A percentile compares a stretch with the other conserved stretches of the same genome.
phyloP scores from a whole-genome alignment of 1,139 yeast species.

The Diutina ranongensis region DNA sequence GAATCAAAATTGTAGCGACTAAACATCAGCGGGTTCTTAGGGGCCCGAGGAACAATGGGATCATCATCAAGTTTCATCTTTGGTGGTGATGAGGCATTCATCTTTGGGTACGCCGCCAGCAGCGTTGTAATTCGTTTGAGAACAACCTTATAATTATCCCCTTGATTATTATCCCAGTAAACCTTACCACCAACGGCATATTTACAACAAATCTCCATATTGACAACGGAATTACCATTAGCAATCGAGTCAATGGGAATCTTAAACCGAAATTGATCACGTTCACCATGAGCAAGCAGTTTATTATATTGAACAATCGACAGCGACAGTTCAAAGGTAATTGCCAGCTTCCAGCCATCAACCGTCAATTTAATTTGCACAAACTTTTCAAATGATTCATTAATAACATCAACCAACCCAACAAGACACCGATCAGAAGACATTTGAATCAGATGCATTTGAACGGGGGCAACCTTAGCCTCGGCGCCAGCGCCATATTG shows the following conservation, averaged over 20 bases:
- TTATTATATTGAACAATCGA: not conserved
- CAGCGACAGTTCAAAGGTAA: not conserved
- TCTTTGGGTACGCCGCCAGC: not conserved
- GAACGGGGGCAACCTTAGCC: not conserved
- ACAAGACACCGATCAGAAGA: not conserved
- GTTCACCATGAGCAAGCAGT: not conserved
- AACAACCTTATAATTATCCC: not conserved
- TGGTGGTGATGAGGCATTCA: not conserved
- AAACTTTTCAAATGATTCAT: not conserved
- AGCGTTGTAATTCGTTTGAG: not conserved
- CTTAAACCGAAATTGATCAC: conserved; percentile 1
- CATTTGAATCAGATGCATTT: conserved; percentile 1
- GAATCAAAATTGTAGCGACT: conserved; percentile 1
- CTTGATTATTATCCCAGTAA: conserved; percentile 4
- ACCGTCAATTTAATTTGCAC: not conserved
- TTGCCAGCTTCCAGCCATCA: not conserved
- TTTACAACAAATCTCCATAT: not conserved
- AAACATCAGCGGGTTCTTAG: not conserved
- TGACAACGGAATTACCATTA: not conserved
- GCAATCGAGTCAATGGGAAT: not conserved
- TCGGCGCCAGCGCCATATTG: not conserved
- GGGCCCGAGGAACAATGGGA: not conserved
- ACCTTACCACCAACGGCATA: not conserved
- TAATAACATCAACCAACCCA: not conserved
- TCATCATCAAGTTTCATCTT: not conserved